A percentile compares a stretch with the other conserved stretches of the same genome.
Evolutionary conservation across 139 green algal genomes (phyloP).

Genomic region (Deuterostichococcus epilithicus): DNA sequence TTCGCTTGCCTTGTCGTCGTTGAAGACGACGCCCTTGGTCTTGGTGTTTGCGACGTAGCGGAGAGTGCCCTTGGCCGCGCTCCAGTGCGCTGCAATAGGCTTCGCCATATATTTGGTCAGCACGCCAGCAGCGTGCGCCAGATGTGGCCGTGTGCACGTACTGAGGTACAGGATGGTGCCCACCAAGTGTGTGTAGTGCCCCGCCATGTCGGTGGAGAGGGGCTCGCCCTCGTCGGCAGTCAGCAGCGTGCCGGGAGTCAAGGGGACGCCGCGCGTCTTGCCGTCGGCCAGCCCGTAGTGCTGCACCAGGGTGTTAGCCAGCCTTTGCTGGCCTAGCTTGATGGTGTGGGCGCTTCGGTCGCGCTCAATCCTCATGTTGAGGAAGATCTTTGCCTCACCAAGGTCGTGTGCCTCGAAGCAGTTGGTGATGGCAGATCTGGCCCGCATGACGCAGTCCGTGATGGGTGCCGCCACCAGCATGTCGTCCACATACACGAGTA

Average conservation of each 20-base stretch:
- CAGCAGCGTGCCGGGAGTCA: constrained; percentile 10
- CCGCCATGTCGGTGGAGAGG: not conserved
- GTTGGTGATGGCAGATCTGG: too few relatives aligned
- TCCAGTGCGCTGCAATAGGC: constrained; percentile 29
- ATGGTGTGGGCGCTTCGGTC: constrained; percentile 22
- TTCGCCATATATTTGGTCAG: constrained; percentile 32
- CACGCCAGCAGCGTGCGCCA: constrained; percentile 35
- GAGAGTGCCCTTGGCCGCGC: too few relatives aligned
- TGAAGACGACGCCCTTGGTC: not conserved
- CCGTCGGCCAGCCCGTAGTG: constrained; percentile 13
- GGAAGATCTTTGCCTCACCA: constrained; percentile 20
- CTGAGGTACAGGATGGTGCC: constrained; percentile 28
- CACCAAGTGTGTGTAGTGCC: constrained; percentile 23
- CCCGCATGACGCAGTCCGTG: too few relatives aligned
- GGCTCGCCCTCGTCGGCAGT: constrained; percentile 3
- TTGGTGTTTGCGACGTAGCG: too few relatives aligned
- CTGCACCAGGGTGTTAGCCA: constrained; percentile 7
- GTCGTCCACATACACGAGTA: too few relatives aligned
- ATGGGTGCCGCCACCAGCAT: too few relatives aligned
- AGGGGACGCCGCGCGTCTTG: not conserved
- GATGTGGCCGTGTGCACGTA: constrained; percentile 33
- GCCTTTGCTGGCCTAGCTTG: constrained; percentile 16
- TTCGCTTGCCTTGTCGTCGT: too few relatives aligned
- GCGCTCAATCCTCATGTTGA: constrained; percentile 15
- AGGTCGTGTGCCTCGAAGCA: too few relatives aligned